phyloP scores from a whole-genome alignment of 371 early-diverging fungal species.

The Rhizomucor pusillus region DNA sequence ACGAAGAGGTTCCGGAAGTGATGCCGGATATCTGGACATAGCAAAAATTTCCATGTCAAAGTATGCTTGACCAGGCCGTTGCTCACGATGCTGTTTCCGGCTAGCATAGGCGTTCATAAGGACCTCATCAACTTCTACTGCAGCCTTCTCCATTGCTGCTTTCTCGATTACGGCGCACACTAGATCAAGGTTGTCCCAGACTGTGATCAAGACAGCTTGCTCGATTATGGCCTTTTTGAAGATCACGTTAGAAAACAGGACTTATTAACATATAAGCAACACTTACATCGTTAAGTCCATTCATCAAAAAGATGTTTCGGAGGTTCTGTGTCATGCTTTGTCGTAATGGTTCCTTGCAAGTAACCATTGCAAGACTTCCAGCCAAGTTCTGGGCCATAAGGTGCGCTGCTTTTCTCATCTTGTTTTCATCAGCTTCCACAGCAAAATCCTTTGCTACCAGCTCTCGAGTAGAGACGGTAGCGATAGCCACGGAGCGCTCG shows the following conservation, averaged over 20 bases:
- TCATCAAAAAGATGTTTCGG: constrained; percentile 72
- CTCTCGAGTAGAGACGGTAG: constrained; percentile 86
- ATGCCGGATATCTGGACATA: constrained; percentile 75
- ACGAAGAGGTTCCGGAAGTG: constrained; percentile 81
- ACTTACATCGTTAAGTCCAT: constrained; percentile 77
- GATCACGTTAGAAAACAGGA: not conserved
- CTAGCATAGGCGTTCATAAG: constrained; percentile 65
- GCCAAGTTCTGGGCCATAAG: constrained; percentile 87
- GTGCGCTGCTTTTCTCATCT: constrained; percentile 90
- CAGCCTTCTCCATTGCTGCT: constrained; percentile 91
- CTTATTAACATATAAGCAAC: too few relatives aligned
- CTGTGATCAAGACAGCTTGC: constrained; percentile 76
- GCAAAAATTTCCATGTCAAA: constrained; percentile 82
- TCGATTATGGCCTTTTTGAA: constrained; percentile 63
- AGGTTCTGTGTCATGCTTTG: constrained; percentile 80
- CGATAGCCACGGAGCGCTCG: constrained; percentile 90
- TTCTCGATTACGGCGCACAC: constrained; percentile 92
- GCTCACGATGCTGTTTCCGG: constrained; percentile 87
- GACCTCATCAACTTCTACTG: constrained; percentile 82
- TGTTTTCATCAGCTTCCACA: constrained; percentile 88
- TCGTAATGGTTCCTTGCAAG: constrained; percentile 92
- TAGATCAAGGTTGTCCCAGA: constrained; percentile 88
- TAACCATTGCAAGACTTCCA: constrained; percentile 84
- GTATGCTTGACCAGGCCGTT: constrained; percentile 82
- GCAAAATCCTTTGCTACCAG: constrained; percentile 92